These are phyloP conservation scores for Ilyonectria sp. DNA, from an alignment of 2,329 filamentous ascomycete genomes.

Conservation along the genomic window DNA sequence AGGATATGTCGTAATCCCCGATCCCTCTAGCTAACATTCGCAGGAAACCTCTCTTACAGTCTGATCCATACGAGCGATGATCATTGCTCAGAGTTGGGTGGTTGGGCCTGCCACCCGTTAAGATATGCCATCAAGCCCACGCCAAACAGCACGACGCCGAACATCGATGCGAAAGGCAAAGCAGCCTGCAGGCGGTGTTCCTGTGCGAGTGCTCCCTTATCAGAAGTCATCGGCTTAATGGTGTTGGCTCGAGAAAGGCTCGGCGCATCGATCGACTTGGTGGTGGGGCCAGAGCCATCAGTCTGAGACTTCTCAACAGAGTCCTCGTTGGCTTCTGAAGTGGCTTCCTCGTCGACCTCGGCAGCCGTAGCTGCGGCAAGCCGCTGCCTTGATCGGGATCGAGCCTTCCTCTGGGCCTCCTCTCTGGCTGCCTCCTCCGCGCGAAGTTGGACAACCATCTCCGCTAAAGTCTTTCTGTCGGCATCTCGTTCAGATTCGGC, in stretches of 20 bases:
- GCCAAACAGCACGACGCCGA: conserved; percentile 85
- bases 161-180: conserved; percentile 84
- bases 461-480: conserved; percentile 81
- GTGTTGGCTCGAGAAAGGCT: conserved; percentile 65
- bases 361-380: conserved; percentile 43
- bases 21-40: conserved; percentile 31
- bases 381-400: conserved; percentile 55
- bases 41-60: conserved; percentile 36
- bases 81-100: conserved; percentile 53
- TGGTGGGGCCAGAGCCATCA: conserved; percentile 43
- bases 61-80: conserved; percentile 31
- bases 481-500: conserved; percentile 84
- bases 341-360: conserved; percentile 36
- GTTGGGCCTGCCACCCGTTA: conserved; percentile 79
- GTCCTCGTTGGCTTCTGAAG: conserved; percentile 42
- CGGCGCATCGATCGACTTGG: conserved; percentile 57
- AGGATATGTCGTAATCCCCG: conserved; percentile 43
- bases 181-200: conserved; percentile 65
- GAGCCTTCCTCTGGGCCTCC: conserved; percentile 59
- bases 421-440: conserved; percentile 71
- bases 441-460: conserved; percentile 90
- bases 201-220: conserved; percentile 58
- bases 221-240: conserved; percentile 61
- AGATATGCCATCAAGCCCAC: conserved; percentile 90
- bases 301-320: conserved; percentile 31